Percentiles rank a stretch among this genome's conserved stretches.
Evolutionary conservation across 2,329 filamentous ascomycete species (phyloP).

Genomic region (Aspergillus hiratsukae): DNA sequence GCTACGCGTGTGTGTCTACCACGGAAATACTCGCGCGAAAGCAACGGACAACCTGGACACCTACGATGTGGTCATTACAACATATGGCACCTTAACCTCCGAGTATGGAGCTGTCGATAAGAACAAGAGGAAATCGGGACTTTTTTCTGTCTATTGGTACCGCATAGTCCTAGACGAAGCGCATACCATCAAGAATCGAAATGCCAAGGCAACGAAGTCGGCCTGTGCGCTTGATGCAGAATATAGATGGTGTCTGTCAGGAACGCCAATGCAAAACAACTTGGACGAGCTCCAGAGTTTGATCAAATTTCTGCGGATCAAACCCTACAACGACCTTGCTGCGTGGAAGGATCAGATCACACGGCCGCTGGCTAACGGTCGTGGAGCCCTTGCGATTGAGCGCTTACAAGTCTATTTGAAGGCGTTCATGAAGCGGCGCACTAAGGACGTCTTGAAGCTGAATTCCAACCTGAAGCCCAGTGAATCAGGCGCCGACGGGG

Average conservation of each 20-base stretch:
- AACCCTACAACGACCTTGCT: conserved; percentile 79
- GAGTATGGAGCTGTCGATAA: conserved; percentile 71
- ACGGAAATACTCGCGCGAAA: conserved; percentile 82
- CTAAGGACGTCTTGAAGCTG: conserved; percentile 91
- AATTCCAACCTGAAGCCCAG: conserved; percentile 76
- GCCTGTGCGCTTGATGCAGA: conserved; percentile 79
- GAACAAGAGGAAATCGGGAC: conserved; percentile 65
- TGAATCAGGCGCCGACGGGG: conserved; percentile 51
- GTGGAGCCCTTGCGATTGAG: conserved; percentile 81
- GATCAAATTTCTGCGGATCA: conserved; percentile 86
- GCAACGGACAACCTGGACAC: conserved; percentile 68
- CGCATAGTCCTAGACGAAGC: conserved; percentile 93
- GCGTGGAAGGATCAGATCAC: conserved; percentile 93
- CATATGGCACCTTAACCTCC: conserved; percentile 90
- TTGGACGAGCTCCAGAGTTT: conserved; percentile 92
- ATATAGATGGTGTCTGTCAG: conserved; percentile 93
- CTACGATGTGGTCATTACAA: conserved; percentile 95
- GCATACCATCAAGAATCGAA: conserved; percentile 97
- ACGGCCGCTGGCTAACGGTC: conserved; percentile 80
- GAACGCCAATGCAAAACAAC: conserved; percentile 97
- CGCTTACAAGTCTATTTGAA: conserved; percentile 79
- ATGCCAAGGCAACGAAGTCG: conserved; percentile 90
- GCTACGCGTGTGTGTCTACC: conserved; percentile 82
- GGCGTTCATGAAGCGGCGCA: conserved; percentile 98
- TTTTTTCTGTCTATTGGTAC: conserved; percentile 92